These are phyloP conservation scores for Elongisporangium anandrum DNA, from an alignment of 352 stramenopile species.

Conservation along the genomic window DNA sequence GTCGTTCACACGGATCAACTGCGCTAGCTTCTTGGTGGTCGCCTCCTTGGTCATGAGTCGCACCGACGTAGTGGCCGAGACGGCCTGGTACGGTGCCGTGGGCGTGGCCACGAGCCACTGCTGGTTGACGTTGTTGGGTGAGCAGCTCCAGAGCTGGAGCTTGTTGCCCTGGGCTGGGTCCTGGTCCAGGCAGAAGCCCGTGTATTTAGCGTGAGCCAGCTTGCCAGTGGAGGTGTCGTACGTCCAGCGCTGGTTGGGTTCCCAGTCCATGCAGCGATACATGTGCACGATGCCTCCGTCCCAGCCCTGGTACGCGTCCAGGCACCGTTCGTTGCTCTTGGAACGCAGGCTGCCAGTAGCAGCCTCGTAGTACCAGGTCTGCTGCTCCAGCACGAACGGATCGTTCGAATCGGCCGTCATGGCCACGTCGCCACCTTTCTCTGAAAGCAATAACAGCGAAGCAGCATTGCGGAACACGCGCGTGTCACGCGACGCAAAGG, in stretches of 20 bases:
- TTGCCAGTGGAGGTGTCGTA: conserved; percentile 42
- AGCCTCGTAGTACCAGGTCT: conserved; percentile 64
- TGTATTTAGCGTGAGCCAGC: conserved; percentile 36
- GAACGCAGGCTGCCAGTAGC: conserved; percentile 47
- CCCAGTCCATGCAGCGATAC: conserved; percentile 43
- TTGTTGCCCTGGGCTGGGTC: conserved; percentile 41
- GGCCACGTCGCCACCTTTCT: conserved; percentile 28
- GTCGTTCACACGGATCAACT: conserved; percentile 28
- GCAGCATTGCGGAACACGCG: conserved; percentile 25
- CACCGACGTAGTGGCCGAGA: conserved; percentile 20
- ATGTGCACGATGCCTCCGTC: conserved; percentile 51
- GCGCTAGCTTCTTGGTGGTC: conserved; percentile 21
- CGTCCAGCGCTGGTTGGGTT: conserved; percentile 65
- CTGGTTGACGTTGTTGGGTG: conserved; percentile 49
- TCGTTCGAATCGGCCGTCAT: conserved; percentile 35
- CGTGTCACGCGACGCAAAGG: conserved; percentile 23
- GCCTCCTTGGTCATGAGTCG: conserved; percentile 39
- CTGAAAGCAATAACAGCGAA: conserved; percentile 26
- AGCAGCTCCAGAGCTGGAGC: conserved; percentile 58
- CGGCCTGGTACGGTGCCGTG: conserved; percentile 4
- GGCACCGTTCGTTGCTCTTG: conserved; percentile 60
- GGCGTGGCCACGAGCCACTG: conserved; percentile 27
- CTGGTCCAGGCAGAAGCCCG: conserved; percentile 56
- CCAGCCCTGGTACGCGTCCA: conserved; percentile 49
- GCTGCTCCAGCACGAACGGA: conserved; percentile 47